Base-by-base conservation (phyloP, 129 eudicot species). In the Lactuca sativa region DNA sequence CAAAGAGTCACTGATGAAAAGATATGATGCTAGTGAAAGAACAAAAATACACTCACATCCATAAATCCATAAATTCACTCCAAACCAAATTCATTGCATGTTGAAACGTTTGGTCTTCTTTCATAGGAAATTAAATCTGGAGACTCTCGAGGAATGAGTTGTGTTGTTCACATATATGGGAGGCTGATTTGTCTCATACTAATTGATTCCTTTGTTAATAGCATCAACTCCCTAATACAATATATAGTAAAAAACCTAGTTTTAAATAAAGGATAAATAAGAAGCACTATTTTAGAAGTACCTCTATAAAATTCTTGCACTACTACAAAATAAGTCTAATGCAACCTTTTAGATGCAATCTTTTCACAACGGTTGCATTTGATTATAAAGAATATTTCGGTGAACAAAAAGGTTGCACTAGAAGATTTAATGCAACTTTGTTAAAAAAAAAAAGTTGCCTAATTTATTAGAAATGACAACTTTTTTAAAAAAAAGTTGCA, bases 141-240 rank as follows among this genome's bases (percentile, higher is more conserved):
- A 91, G 30, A 92, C 85, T 65, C 98, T 81, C 6, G 96, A 92
- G 53, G 98, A 92, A 60, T 88, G 67, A 75, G 81, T 80, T 37
- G 96, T 88, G 59, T 89, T 88, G 69, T 88, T 92, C 36, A 84
- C 91, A 72, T 88, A 92, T 75, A 75, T 86, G 49, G 95, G 89
- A 30, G 91, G 91, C 78, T 73, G 83, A 52, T 86, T 87, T 7
- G 86, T 82, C 37, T 88, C 95, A 64, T 83, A 92, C 64, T 79
- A 95, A 81, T 84, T 92, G 60, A 84, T 79, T 73, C 96, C 96
- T 77, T 86, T 92, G 72, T 92, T 96, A 62, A 92, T 61, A 31
- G 96, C 98, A 92, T 92, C 98, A 76, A 92, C 89, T 44, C 91
- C 96, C 96, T 92, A 75, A 51, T 21, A 72, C 53, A 71, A 34